phyloP scores from a whole-genome alignment of 2,329 filamentous ascomycete genomes.

The Verticillium nubilum region DNA sequence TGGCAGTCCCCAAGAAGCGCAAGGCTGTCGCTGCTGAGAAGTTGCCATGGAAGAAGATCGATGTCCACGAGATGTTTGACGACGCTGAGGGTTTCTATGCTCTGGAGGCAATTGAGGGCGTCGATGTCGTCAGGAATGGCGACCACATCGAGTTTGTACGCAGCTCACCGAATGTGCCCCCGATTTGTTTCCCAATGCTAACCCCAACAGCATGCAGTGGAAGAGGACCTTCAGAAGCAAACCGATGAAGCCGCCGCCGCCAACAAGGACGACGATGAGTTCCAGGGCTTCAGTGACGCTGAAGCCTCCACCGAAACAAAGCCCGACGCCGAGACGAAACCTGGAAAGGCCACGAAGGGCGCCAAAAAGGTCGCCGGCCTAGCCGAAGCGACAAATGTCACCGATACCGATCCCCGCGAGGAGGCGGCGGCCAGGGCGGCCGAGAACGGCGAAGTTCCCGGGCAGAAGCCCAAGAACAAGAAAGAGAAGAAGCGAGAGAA shows the following conservation, averaged over 20 bases:
- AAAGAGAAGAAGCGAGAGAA: slow-evolving; percentile 16
- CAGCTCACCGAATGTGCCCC: too few species aligned
- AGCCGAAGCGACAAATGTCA: background rate
- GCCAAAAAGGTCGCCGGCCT: slow-evolving; percentile 12
- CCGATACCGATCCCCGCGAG: slow-evolving; percentile 3
- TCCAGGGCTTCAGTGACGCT: slow-evolving; percentile 59
- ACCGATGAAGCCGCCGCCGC: background rate
- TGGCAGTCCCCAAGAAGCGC: slow-evolving; percentile 24
- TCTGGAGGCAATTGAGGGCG: slow-evolving; percentile 84
- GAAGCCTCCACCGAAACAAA: slow-evolving; percentile 15
- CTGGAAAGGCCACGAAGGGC: slow-evolving; percentile 18
- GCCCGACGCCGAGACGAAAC: slow-evolving; percentile 17
- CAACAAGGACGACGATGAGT: slow-evolving; percentile 45
- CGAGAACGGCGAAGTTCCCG: slow-evolving; percentile 16
- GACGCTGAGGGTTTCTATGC: slow-evolving; percentile 94
- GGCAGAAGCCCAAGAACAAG: slow-evolving; percentile 20
- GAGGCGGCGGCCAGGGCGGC: slow-evolving; percentile 17
- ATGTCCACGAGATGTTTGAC: slow-evolving; percentile 72
- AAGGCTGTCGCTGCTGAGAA: slow-evolving; percentile 38
- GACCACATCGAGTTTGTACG: slow-evolving; percentile 52
- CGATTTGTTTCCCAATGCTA: too few species aligned
- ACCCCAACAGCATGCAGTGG: slow-evolving; percentile 1
- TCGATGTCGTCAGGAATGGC: slow-evolving; percentile 72
- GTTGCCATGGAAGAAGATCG: slow-evolving; percentile 51
- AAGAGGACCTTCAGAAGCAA: background rate